Evolutionary conservation across 2,329 filamentous ascomycete genomes (phyloP), one percentile per base, ranked within the genome.

Genomic region (Trichocomaceae sp.): DNA sequence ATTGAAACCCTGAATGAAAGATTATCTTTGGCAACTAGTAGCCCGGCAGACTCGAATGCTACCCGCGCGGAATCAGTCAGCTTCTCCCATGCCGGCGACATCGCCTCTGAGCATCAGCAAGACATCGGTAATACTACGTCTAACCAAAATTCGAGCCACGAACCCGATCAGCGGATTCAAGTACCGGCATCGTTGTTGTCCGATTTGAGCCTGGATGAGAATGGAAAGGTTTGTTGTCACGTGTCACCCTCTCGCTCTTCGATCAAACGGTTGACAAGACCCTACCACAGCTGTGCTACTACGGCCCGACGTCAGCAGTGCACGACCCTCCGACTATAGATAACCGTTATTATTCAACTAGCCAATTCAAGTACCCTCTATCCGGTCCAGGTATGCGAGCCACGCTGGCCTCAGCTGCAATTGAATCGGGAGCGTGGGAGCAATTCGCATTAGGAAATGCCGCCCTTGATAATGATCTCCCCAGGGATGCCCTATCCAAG

Each of bases 161-260:
- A 4, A 26, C 23, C 7, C n/a, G n/a, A n/a, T n/a, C 31, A 5
- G 17, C 31, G 13, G 15, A n/a, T 19, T 17, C 9, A 50, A 41
- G 26, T 4, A 5, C 29, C 47, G 2, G 37, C 29, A 42, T 1
- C 7, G 5, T 15, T n/a, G 19, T 12, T 50, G 17, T 50, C 47
- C 10, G 47, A 50, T 13, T 39, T 50, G 47, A 50, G 47, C n/a
- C 8, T 50, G 8, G 47, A 50, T 22, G 47, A 41, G 20, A 35
- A 50, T 17, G 47, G 47, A 8, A 50, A 50, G 26, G 47, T 50
- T n/a, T n/a, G n/a, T n/a, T n/a, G n/a, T n/a, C n/a, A n/a, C n/a
- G n/a, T n/a, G n/a, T n/a, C n/a, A n/a, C n/a, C n/a, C n/a, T n/a
- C n/a, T n/a, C n/a, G n/a, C n/a, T n/a, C n/a, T n/a, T n/a, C n/a